phyloP scores from a whole-genome alignment of 352 stramenopile genomes.

The Phytophthora europaea region DNA sequence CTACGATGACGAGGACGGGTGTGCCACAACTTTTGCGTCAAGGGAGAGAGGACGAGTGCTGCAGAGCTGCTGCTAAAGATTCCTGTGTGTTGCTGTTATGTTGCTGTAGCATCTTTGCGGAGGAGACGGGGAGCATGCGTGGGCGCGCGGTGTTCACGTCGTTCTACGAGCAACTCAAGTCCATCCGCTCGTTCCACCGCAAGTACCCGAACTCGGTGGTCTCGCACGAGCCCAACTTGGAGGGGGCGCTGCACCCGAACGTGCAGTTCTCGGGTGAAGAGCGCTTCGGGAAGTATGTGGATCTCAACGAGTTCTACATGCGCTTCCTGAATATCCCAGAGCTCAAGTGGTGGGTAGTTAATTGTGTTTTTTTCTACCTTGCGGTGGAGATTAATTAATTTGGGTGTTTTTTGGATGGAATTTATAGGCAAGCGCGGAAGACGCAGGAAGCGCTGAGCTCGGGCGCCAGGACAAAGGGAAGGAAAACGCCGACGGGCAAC shows the following conservation, averaged over 20 bases:
- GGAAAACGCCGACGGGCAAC: conserved; percentile 16
- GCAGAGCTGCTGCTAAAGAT: background rate
- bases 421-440: conserved; percentile 45
- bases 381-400: background rate
- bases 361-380: background rate
- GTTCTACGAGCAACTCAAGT: conserved; percentile 92
- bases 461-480: conserved; percentile 22
- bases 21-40: conserved; percentile 23
- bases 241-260: conserved; percentile 70
- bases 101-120: conserved; percentile 66
- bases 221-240: conserved; percentile 71
- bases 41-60: background rate
- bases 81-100: background rate
- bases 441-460: conserved; percentile 34
- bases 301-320: conserved; percentile 87
- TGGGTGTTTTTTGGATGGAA: background rate
- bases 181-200: conserved; percentile 84
- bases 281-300: conserved; percentile 91
- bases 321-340: conserved; percentile 81
- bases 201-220: conserved; percentile 85
- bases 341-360: conserved; percentile 51
- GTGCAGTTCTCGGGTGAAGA: conserved; percentile 91
- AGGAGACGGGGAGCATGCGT: conserved; percentile 85
- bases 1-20: conserved; percentile 88
- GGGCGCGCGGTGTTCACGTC: conserved; percentile 84